These are phyloP conservation scores for Thermothielavioides terrestris DNA, from an alignment of 495 filamentous ascomycete genomes.

Conservation along the genomic window DNA sequence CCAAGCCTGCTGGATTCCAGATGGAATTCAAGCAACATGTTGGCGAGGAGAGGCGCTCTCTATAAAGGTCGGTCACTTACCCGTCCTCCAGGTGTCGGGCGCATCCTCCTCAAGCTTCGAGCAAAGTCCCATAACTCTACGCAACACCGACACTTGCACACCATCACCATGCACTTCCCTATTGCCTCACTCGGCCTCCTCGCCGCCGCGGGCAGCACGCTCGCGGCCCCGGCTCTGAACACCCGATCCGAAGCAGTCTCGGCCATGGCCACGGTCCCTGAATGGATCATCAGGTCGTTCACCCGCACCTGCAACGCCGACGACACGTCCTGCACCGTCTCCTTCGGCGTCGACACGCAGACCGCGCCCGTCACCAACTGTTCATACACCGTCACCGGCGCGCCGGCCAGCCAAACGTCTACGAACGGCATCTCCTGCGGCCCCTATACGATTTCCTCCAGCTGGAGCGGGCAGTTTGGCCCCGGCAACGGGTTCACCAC, in stretches of 20 bases:
- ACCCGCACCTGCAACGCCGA: constrained; percentile 40
- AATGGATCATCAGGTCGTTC: constrained; percentile 43
- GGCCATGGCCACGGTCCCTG: constrained; percentile 32
- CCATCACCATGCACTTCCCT: constrained; percentile 38
- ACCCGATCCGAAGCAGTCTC: constrained; percentile 28
- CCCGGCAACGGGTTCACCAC: constrained; percentile 46
- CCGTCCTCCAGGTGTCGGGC: not conserved
- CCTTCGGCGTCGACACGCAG: constrained; percentile 39
- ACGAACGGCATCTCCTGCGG: constrained; percentile 38
- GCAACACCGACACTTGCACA: not conserved
- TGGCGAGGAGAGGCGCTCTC: no score
- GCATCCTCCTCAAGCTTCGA: not conserved
- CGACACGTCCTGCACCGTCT: constrained; percentile 41
- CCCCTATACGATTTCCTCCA: constrained; percentile 42
- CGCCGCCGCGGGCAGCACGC: constrained; percentile 18
- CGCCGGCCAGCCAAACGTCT: constrained; percentile 32
- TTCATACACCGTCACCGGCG: constrained; percentile 35
- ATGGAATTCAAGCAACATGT: no score
- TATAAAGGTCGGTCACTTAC: no score
- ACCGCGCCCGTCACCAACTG: constrained; percentile 23
- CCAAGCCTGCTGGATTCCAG: no score
- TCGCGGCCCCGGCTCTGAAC: constrained; percentile 29
- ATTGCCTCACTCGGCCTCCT: constrained; percentile 32
- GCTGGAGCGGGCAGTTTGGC: constrained; percentile 51
- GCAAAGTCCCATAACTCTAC: no score